Evolutionary conservation across 2,329 filamentous ascomycete genomes (phyloP), one percentile per base, ranked within the genome.

Genomic region (Curvularia sp.): DNA sequence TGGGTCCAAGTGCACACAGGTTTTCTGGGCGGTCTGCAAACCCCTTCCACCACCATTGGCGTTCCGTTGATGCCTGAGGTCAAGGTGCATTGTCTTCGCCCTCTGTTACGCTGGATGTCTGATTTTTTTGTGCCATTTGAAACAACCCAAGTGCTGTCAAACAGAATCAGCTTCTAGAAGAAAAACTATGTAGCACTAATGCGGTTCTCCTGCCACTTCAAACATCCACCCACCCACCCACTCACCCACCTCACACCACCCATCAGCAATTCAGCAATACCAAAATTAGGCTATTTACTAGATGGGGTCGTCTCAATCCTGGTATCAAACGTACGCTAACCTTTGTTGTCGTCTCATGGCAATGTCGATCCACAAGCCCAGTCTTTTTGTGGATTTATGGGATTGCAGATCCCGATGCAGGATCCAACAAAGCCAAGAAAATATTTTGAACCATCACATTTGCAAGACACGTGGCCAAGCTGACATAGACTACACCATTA

Each of bases 281-380:
- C 47, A 49, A n/a, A 49, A 49, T 49, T 49, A 39, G 47, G 13
- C 47, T 49, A 38, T 49, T 39, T 39, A 3, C 47, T 15, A 39
- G 28, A 27, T 38, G 9, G 27, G 21, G 27, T 19, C 12, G 10
- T 47, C 27, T 23, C 12, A 10, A 21, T 32, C 10, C 43, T 13
- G 27, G 27, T 34, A 32, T 19, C 28, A 47, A 47, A 47, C 18
- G 28, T 30, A 47, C 28, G 47, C 47, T 49, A 38, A 27, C 10
- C 32, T 18, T 28, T 38, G 4, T 49, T 39, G 21, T 39, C n/a
- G 32, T 49, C 47, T 49, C 32, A 49, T 38, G 21, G 23, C 23
- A 19, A 38, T 28, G 32, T 12, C 19, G 47, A 49, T 49, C 32
- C 12, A 9, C 47, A 19, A n/a, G 32, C 47, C n/a, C 30, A 18